A percentile compares a stretch with the other conserved stretches of the same genome.
phyloP scores from a whole-genome alignment of 495 filamentous ascomycete species.

The Recurvomyces mirabilis region DNA sequence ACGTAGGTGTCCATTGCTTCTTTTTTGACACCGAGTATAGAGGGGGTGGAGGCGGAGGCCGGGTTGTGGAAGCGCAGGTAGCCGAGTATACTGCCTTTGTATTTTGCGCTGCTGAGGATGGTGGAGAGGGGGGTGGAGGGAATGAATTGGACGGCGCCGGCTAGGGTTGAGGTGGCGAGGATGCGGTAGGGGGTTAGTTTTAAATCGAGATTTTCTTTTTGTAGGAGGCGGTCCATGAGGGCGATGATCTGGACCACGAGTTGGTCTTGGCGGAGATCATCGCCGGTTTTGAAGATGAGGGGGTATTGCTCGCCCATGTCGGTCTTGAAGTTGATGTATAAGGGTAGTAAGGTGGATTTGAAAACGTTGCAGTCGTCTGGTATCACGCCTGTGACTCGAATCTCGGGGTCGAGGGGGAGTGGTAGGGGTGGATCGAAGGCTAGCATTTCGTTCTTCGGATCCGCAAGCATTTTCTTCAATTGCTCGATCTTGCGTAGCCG shows the following conservation, averaged over 20 bases:
- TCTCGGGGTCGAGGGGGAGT: slow-evolving; percentile 74
- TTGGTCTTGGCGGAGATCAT: slow-evolving; percentile 95
- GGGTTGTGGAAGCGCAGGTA: slow-evolving; percentile 88
- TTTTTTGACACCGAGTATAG: slow-evolving; percentile 65
- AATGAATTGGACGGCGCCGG: slow-evolving; percentile 87
- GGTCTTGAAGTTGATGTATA: slow-evolving; percentile 85
- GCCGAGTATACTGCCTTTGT: slow-evolving; percentile 66
- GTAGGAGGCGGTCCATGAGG: slow-evolving; percentile 91
- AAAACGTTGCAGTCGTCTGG: slow-evolving; percentile 86
- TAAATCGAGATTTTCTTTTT: slow-evolving; percentile 93
- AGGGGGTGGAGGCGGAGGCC: slow-evolving; percentile 56
- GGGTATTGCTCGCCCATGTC: slow-evolving; percentile 65
- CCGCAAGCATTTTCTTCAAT: slow-evolving; percentile 69
- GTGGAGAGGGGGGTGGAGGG: slow-evolving; percentile 71
- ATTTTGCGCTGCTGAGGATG: slow-evolving; percentile 58
- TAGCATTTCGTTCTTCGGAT: slow-evolving; percentile 78
- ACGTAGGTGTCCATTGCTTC: slow-evolving; percentile 92
- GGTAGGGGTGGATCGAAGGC: slow-evolving; percentile 77
- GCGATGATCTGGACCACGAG: slow-evolving; percentile 97
- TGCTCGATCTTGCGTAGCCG: slow-evolving; percentile 68
- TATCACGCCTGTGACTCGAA: slow-evolving; percentile 64
- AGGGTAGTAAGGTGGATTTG: slow-evolving; percentile 83
- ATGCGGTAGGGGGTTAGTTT: slow-evolving; percentile 94
- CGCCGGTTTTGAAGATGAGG: slow-evolving; percentile 93
- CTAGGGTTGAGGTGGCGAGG: slow-evolving; percentile 78